Evolutionary conservation across 371 early-diverging fungal genomes (phyloP), one percentile per base, ranked within the genome.

Genomic region (Syncephalastrum contaminatum): DNA sequence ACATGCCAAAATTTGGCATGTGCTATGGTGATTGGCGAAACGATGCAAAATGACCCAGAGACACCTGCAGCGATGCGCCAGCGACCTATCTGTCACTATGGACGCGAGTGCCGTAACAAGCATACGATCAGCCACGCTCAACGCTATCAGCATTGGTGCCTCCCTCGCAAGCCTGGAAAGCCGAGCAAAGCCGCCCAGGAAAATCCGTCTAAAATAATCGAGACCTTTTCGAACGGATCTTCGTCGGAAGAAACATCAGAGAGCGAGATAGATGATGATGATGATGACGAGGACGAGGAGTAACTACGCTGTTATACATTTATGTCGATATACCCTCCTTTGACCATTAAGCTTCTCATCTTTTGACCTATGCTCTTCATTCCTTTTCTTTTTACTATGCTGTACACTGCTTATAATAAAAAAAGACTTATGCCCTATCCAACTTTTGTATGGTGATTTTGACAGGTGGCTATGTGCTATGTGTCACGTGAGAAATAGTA

Each of bases 91-190:
- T 84, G 84, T 47, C 58, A 55, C 47, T 72, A 73, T 50, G 84
- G 84, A 2, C 58, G 62, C 10, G 64, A 69, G 45, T 84, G 84
- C 57, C 55, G 40, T 7, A 66, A 51, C 2, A 75, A 80, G 66
- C 1, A 22, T 4, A 53, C 15, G 13, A 19, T 66, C 8, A 27
- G n/a, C 2, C 84, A 84, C 57, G 63, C 73, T 4, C 63, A 69
- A 51, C 58, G 56, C 12, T 74, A 65, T 45, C 69, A 75, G 49
- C 84, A 84, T 54, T 72, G 73, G 73, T 56, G 63, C 36, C 30
- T 30, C 27, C 43, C 59, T 7, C 47, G 59, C 18, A 36, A 48
- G 24, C 13, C 30, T 22, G 39, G 10, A 12, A 22, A 51, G 14
- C 41, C n/a, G 1, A 51, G n/a, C 51, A 13, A 41, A 36, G 18